These are phyloP conservation scores for Sporothrix globosa DNA, from an alignment of 2,329 filamentous ascomycete species.

Conservation along the genomic window DNA sequence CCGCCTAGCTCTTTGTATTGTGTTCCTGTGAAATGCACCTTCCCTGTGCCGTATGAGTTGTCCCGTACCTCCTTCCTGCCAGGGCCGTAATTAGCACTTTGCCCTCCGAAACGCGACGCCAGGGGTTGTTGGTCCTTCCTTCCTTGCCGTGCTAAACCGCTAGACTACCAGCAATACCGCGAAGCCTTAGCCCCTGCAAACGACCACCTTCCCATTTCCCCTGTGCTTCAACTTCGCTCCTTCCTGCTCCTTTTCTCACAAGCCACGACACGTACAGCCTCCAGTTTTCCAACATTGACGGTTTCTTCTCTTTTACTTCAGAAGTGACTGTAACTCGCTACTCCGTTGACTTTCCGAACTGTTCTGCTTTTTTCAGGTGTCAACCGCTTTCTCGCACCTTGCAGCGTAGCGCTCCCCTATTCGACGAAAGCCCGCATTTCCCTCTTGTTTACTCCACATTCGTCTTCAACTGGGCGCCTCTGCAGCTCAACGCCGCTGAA, in stretches of 20 bases:
- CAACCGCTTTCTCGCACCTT: slow-evolving; percentile 17
- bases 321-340: neutral
- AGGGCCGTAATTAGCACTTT: slow-evolving; percentile 17
- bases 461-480: slow-evolving; percentile 13
- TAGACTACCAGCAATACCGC: slow-evolving; percentile 5
- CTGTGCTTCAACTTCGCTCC: slow-evolving; percentile 8
- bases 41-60: slow-evolving; percentile 14
- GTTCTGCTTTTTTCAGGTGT: neutral
- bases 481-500: slow-evolving; percentile 23
- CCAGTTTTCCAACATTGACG: neutral
- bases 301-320: neutral
- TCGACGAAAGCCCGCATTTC: slow-evolving; percentile 17
- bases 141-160: neutral
- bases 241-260: slow-evolving; percentile 15
- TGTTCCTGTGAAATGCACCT: neutral
- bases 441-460: slow-evolving; percentile 27
- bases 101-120: slow-evolving; percentile 26
- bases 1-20: slow-evolving; percentile 18
- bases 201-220: slow-evolving; percentile 9
- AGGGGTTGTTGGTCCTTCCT: slow-evolving; percentile 22
- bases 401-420: slow-evolving; percentile 16
- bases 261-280: slow-evolving; percentile 20
- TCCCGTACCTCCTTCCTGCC: slow-evolving; percentile 24
- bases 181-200: slow-evolving; percentile 13
- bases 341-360: neutral